Base-by-base conservation (phyloP, 2,329 filamentous ascomycete species). In the Aspergillus novoparasiticus region DNA sequence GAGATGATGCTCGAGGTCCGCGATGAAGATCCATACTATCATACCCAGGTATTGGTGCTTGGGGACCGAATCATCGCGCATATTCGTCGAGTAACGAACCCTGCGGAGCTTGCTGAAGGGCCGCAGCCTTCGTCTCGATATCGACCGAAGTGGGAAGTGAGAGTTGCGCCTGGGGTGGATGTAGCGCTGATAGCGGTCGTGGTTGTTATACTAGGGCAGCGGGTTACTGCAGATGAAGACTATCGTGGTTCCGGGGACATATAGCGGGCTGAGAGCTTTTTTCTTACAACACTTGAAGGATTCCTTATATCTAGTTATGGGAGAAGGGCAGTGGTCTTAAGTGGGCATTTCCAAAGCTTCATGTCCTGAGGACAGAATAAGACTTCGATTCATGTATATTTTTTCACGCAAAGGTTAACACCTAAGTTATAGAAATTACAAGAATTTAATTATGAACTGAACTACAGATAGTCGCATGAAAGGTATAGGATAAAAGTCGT, bases 171-270 rank as follows among this genome's bases (percentile, higher is more conserved):
- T 23, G 64, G 67, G 3, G 60, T 69, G 43, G 67, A 69, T 61
- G 39, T 69, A 26, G 50, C 12, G 34, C 59, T 67, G 65, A 63
- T 68, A 39, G 65, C 63, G 1, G 67, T 67, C 28, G 58, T 62
- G 2, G 65, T 64, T 19, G 67, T 68, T 16, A 67, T 67, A 60
- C n/a, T 67, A 12, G 67, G 67, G 2, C 63, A 67, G 12, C 56
- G 57, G n/a, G 60, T 41, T 9, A 59, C 58, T 6, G 55, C 4
- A 11, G 53, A 48, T 30, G 26, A 28, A 2, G 36, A 46, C 23
- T 11, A 21, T 58, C 28, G 19, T 56, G 30, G 21, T 3, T 50
- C 39, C 2, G 32, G 28, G 16, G 51, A 54, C 6, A 34, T 54
- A 54, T 54, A 19, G 23, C 10, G 10, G 19, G 9, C 23, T 36